Base-by-base conservation (phyloP, 2,329 filamentous ascomycete genomes). In the Penicillium sp. region DNA sequence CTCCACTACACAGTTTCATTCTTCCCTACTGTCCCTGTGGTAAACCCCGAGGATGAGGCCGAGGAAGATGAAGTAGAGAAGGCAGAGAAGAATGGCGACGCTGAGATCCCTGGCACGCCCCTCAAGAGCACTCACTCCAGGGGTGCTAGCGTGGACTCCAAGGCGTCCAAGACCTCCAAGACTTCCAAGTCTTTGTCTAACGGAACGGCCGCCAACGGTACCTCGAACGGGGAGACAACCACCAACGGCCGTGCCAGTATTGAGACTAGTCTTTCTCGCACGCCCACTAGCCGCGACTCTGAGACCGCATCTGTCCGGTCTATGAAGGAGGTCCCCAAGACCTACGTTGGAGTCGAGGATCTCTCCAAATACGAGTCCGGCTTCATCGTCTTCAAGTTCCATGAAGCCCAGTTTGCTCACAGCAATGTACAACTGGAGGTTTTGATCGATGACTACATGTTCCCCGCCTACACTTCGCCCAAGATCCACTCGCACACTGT, bases 391-490 rank as follows among this genome's bases (percentile, higher is more conserved):
- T 97, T 99, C 82, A 93, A 92, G 70, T 84, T 99, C 54, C 85
- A 97, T 70, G 92, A 97, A 58, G 92, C 88, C 23, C 89, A 97
- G 53, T 83, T 99, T 69, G 84, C 90, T 0, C 85, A 89, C 60
- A 84, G 81, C 50, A 84, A 92, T 62, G 88, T 86, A 27, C 88
- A 90, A 58, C 79, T 99, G 22, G 92, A 99, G 72, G 85, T 99
- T 7, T 80, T 93, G 60, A 94, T 97, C 72, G 94, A 99, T 72
- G 94, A 99, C 71, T 92, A 94, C 83, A 85, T 90, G 29, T 97
- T 94, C 77, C 89, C 94, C 0, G 89, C 92, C 0, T 97, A 96
- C 71, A 82, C 85, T 1, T 95, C 92, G 11, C 86, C 89, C 1
- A 90, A 86, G 60, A 88, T 92, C 29, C 87, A 85, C 67, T 83